A percentile compares a stretch with the other conserved stretches of the same genome.
Conservation (phyloP, 2,329 filamentous ascomycete genomes). For the Diaporthe sp. region DNA sequence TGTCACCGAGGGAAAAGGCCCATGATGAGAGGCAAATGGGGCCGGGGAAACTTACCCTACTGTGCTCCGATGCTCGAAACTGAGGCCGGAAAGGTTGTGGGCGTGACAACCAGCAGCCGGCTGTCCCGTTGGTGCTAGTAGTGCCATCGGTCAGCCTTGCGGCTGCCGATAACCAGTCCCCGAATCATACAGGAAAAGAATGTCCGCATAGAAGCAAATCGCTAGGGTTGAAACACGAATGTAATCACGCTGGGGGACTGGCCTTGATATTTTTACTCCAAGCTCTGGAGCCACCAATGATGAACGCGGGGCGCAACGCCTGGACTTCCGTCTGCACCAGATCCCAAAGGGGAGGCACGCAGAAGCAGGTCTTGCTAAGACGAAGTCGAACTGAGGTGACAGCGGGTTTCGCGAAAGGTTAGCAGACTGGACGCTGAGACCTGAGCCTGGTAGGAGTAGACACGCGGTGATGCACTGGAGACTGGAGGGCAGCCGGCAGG, state of each 20-base stretch:
- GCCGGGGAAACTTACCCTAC: not conserved
- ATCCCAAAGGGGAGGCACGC: not conserved
- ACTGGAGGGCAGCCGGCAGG: conserved; percentile 1
- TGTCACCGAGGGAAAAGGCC: conserved; percentile 1
- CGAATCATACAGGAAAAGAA: not conserved
- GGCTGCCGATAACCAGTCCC: conserved; percentile 18
- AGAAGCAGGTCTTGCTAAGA: conserved; percentile 16
- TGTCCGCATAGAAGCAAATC: too few species aligned
- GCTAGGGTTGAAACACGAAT: too few species aligned
- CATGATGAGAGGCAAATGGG: conserved; percentile 1
- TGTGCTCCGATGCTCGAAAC: conserved; percentile 11
- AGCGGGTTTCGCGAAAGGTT: not conserved
- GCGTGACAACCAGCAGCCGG: conserved; percentile 8
- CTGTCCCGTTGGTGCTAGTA: conserved; percentile 13
- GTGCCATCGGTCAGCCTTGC: conserved; percentile 18
- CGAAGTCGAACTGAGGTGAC: conserved; percentile 11
- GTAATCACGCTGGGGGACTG: conserved; percentile 20
- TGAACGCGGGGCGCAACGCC: conserved; percentile 9
- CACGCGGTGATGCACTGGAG: not conserved
- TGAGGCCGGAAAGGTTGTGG: conserved; percentile 4
- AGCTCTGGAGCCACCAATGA: conserved; percentile 8
- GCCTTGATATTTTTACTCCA: not conserved
- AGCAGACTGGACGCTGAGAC: conserved; percentile 5
- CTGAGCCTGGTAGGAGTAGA: conserved; percentile 1
- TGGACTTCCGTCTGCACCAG: conserved; percentile 8